phyloP scores from a whole-genome alignment of 139 green algal species.

The Chlamydomonas sp. region DNA sequence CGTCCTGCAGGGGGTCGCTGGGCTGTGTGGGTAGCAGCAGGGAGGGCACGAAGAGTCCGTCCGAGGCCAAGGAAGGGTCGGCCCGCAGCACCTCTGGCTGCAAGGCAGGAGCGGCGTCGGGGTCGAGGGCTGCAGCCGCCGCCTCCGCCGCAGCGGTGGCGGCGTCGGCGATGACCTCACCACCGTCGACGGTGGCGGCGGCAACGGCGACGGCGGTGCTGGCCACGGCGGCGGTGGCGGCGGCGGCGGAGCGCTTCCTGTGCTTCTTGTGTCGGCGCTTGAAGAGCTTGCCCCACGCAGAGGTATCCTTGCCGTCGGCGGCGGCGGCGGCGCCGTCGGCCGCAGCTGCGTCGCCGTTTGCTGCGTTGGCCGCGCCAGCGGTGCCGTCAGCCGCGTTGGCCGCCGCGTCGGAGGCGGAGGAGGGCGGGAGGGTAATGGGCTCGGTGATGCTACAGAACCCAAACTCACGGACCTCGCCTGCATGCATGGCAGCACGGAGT shows the following conservation, averaged over 20 bases:
- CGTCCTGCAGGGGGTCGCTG: not conserved
- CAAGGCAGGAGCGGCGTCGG: not conserved
- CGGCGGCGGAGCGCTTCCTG: not conserved
- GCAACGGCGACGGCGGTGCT: not conserved
- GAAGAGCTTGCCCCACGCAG: too few species aligned
- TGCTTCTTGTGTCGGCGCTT: too few species aligned
- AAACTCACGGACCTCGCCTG: conserved; percentile 80
- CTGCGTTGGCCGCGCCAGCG: not conserved
- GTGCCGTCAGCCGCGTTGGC: not conserved
- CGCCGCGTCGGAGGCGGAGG: not conserved
- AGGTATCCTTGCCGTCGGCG: not conserved
- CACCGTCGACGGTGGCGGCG: not conserved
- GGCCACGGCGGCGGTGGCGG: not conserved
- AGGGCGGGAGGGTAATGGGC: conserved; percentile 22
- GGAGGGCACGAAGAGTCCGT: conserved; percentile 20
- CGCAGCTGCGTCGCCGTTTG: not conserved
- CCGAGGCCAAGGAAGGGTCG: not conserved
- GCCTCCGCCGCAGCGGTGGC: not conserved
- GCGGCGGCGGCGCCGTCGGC: not conserved
- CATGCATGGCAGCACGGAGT: too few species aligned
- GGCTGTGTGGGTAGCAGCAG: not conserved
- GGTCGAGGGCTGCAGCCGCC: too few species aligned
- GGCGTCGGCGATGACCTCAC: not conserved
- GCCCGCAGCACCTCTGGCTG: not conserved
- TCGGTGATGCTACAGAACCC: conserved; percentile 68